These are phyloP conservation scores for Apiospora kogelbergensis DNA, from an alignment of 2,329 filamentous ascomycete species.

Conservation along the genomic window DNA sequence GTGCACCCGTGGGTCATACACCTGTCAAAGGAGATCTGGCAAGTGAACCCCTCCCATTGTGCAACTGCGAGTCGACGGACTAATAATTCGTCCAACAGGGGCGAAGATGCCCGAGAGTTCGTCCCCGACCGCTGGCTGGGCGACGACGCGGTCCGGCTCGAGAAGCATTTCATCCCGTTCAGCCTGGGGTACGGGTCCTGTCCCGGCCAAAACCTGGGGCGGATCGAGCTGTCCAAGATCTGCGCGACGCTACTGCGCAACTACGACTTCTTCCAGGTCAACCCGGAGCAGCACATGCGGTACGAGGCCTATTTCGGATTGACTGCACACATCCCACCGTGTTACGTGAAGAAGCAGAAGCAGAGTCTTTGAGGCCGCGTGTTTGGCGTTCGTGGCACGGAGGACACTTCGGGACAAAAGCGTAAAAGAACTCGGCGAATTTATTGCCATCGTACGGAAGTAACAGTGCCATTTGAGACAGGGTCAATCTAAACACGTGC, in stretches of 20 bases:
- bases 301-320: constrained; percentile 11
- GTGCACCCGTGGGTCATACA: constrained; percentile 14
- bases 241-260: not conserved
- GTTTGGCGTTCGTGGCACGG: no score
- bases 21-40: constrained; percentile 13
- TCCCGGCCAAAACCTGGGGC: constrained; percentile 12
- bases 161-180: constrained; percentile 12
- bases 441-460: no score
- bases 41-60: not conserved
- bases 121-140: constrained; percentile 12
- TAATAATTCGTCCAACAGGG: constrained; percentile 1
- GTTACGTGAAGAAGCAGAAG: not conserved
- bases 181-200: constrained; percentile 6
- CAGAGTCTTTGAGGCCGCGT: no score
- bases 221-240: constrained; percentile 12
- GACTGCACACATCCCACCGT: not conserved
- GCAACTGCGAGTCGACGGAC: no score
- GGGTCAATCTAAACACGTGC: not conserved
- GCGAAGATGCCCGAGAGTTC: constrained; percentile 8
- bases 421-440: no score
- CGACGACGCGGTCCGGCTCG: not conserved
- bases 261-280: constrained; percentile 10
- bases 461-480: no score
- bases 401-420: no score
- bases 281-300: constrained; percentile 4